Evolutionary conservation across 139 green algal species (phyloP).

Genomic region (Micromonas commoda): DNA sequence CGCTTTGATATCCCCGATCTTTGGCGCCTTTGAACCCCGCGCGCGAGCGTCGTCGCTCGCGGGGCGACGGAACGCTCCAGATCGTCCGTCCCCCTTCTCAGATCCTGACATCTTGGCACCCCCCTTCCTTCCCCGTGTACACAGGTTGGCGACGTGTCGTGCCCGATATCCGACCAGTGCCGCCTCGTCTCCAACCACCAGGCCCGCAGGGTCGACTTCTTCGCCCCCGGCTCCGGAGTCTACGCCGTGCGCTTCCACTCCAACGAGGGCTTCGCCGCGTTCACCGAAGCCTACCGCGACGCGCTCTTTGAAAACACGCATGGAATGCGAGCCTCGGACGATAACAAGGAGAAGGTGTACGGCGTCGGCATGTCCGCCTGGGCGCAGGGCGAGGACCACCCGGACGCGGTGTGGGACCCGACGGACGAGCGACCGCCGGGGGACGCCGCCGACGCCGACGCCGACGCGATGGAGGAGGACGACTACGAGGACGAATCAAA

Average conservation of each 20-base stretch:
- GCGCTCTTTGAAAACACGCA: constrained; percentile 81
- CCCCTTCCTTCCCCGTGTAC: background rate
- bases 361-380: constrained; percentile 44
- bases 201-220: background rate
- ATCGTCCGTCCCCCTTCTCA: too few relatives aligned
- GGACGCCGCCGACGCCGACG: constrained; percentile 34
- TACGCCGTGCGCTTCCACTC: background rate
- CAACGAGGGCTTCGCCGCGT: constrained; percentile 15
- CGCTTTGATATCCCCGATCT: too few relatives aligned
- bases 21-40: too few relatives aligned
- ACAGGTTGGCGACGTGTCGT: background rate
- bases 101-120: background rate
- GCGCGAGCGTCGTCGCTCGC: too few relatives aligned
- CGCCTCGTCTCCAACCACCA: background rate
- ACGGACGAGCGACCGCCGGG: background rate
- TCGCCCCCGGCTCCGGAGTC: background rate
- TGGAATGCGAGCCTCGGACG: constrained; percentile 50
- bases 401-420: constrained; percentile 33
- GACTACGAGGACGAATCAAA: constrained; percentile 35
- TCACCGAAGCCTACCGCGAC: constrained; percentile 40
- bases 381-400: constrained; percentile 44
- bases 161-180: background rate
- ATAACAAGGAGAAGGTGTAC: constrained; percentile 47
- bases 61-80: too few relatives aligned
- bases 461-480: constrained; percentile 42